Evolutionary conservation across 2,329 filamentous ascomycete genomes (phyloP).

Genomic region (Fusarium sp.): DNA sequence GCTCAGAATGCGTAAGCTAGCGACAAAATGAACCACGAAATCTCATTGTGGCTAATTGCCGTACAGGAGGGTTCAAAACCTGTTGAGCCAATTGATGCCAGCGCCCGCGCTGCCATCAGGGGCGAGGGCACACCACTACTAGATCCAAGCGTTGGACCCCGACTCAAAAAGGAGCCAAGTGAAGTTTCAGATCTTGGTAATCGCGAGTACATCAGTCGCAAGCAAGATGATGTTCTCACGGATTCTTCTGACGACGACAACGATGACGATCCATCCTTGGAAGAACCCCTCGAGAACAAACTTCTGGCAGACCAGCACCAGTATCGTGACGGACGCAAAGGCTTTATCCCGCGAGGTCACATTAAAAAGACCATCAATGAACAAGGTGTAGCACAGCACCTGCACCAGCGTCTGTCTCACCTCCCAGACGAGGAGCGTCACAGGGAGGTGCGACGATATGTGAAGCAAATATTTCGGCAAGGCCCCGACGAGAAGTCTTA

Average conservation of each 20-base stretch:
- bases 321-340: conserved; percentile 6
- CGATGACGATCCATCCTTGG: neutral
- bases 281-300: conserved; percentile 4
- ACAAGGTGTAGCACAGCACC: neutral
- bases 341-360: conserved; percentile 12
- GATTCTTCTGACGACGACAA: neutral
- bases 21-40: neutral
- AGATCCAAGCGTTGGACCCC: no score
- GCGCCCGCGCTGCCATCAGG: neutral
- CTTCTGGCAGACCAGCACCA: conserved; percentile 11
- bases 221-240: neutral
- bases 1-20: neutral
- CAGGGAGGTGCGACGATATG: neutral
- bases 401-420: neutral
- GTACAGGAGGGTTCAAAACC: neutral
- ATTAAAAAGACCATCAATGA: neutral
- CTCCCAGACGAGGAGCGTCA: neutral
- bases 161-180: neutral
- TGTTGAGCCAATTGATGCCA: neutral
- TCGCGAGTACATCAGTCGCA: neutral
- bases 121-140: neutral
- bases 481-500: neutral
- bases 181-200: neutral
- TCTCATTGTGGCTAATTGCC: neutral
- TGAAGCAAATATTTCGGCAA: neutral